phyloP scores from a whole-genome alignment of 139 green algal genomes.

The Coelastrella sp. region DNA sequence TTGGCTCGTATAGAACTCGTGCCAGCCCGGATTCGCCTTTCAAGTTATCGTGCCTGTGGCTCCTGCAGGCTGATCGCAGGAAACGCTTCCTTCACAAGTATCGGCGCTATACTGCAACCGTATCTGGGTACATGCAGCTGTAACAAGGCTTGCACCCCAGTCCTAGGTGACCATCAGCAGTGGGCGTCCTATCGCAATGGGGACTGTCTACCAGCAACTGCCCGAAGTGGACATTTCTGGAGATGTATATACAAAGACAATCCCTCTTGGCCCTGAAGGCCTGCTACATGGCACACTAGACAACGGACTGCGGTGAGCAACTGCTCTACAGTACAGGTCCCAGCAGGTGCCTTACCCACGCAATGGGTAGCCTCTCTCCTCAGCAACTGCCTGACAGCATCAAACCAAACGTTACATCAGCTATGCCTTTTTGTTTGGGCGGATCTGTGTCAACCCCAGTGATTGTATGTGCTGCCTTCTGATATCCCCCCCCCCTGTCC shows the following conservation, averaged over 20 bases:
- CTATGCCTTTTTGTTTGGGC: neutral
- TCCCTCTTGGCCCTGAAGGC: slow-evolving; percentile 34
- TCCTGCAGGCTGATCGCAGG: too few relatives aligned
- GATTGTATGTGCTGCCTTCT: too few relatives aligned
- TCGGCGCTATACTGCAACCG: neutral
- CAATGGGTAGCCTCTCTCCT: too few relatives aligned
- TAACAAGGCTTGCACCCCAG: neutral
- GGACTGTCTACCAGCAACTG: neutral
- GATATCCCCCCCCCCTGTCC: too few relatives aligned
- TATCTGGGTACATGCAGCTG: neutral
- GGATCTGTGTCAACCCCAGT: neutral
- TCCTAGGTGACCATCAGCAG: neutral
- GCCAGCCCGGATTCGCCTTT: too few relatives aligned
- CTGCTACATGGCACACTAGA: slow-evolving; percentile 22
- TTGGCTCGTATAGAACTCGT: too few relatives aligned
- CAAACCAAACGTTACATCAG: too few relatives aligned
- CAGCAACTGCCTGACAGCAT: too few relatives aligned
- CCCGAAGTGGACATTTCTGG: slow-evolving; percentile 6
- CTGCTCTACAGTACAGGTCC: neutral
- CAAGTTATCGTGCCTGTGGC: too few relatives aligned
- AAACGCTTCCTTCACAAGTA: neutral
- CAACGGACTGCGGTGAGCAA: slow-evolving; percentile 38
- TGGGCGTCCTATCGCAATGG: neutral
- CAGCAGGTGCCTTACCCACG: neutral
- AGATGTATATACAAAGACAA: neutral